Evolutionary conservation across 805 yeast species (phyloP).

Genomic region (Candida namnaoensis): DNA sequence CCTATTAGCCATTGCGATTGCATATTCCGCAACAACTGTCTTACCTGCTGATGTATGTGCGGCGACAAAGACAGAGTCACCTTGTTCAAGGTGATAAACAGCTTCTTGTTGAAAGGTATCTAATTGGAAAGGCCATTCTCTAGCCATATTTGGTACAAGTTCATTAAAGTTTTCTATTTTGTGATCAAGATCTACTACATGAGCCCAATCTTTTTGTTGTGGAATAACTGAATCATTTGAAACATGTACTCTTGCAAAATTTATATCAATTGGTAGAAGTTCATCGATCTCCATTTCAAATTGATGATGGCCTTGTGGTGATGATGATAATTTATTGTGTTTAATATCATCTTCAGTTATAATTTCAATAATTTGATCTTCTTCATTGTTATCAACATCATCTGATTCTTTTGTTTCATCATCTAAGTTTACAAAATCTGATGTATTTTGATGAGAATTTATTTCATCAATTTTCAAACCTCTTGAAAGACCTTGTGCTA

Average conservation of each 20-base stretch:
- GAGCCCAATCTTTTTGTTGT: constrained; percentile 79
- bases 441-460: constrained; percentile 1
- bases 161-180: constrained; percentile 78
- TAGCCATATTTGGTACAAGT: constrained; percentile 86
- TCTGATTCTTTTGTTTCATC: background rate
- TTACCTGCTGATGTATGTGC: constrained; percentile 99
- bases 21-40: constrained; percentile 97
- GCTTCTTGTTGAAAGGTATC: constrained; percentile 98
- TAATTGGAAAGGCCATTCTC: constrained; percentile 89
- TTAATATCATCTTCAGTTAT: background rate
- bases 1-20: constrained; percentile 92
- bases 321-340: background rate
- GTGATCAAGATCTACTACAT: constrained; percentile 82
- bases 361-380: background rate
- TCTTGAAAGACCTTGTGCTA: constrained; percentile 75
- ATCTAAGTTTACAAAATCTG: constrained; percentile 1
- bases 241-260: constrained; percentile 31
- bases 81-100: constrained; percentile 90
- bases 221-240: constrained; percentile 11
- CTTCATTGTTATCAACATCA: background rate
- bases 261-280: constrained; percentile 40
- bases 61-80: constrained; percentile 97
- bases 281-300: constrained; percentile 35
- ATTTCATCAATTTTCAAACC: constrained; percentile 35
- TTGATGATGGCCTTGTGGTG: background rate